Base-by-base conservation (phyloP, 2,329 filamentous ascomycete genomes). In the Fusarium dlaminii region DNA sequence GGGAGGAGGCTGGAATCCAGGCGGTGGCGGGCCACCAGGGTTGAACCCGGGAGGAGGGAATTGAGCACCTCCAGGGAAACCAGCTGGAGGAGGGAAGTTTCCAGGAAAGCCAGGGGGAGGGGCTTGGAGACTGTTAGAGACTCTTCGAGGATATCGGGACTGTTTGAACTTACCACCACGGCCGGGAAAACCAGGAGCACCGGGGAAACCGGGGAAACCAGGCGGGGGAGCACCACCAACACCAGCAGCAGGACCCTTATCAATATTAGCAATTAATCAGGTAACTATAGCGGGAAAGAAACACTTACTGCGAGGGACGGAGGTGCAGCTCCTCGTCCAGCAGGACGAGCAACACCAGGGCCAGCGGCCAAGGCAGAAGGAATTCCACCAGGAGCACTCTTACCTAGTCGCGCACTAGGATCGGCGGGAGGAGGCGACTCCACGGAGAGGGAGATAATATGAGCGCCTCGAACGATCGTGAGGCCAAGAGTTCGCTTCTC, bases 401-500 rank as follows among this genome's bases (percentile, higher is more conserved):
- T 92, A 80, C 95, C 96, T 72, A 99, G 89, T 84, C 96, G 90
- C 55, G 96, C 91, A 78, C 95, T 94, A 62, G 96, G 96, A 80
- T 99, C 96, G 79, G 95, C 94, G 15, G 97, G 96, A 52, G 96
- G 96, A 63, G 96, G 96, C 66, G 96, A 97, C 81, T 99, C 97
- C 73, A 98, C 95, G 14, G 96, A 97, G 70, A 97, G 90, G 29
- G 95, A 98, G 73, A 99, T 94, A 72, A 99, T 96, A 78, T 98
- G 93, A 65, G 95, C 94, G 79, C 96, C 96, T 79, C 96, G 94
- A 73, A 99, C 90, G 78, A 99, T 99, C 24, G 94, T 95, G 74
- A 99, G 88, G 66, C 96, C 96, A 40, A 99, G 90, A n/a, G 95
- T 97, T 80, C 96, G 93, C 89, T 98, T 98, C 86, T 98, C 96